Base-by-base conservation (phyloP, 257 asterid species). In the Lavandula angustifolia region DNA sequence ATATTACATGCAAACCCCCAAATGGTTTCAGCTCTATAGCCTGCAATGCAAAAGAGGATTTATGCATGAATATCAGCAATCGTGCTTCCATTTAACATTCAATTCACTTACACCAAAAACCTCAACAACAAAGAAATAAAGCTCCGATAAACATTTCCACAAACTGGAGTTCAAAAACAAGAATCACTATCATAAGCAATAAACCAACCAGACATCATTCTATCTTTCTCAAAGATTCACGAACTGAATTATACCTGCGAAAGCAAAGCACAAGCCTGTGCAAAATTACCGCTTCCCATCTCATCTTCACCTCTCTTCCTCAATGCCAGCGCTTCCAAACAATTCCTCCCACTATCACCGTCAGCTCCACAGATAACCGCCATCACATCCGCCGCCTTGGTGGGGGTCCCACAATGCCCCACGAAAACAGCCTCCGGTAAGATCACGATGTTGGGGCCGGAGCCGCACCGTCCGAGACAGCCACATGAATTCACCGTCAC, bases 251-350 rank as follows among this genome's bases (percentile, higher is more conserved):
- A 17, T 55, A 86, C 98, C 96, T 85, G 89, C 2, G 95, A 80
- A 44, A 89, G 95, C 27, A 89, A 81, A 63, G 43, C 34, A 62
- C 8, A 71, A 22, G 96, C 95, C 57, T 41, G 70, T 11, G 79
- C 66, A 61, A 81, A 79, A 77, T 87, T 77, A 41, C 80, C 87
- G 10, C 76, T 66, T 35, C 62, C 70, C 78, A 73, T 74, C 79
- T 83, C 92, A 64, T 87, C 84, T 61, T 84, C 95, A 34, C 87
- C 95, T 65, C 83, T 80, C 77, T 85, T 88, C 79, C 95, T 83
- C 87, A 92, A 83, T 1, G 91, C 92, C 76, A 92, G 71, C 14
- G 96, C 96, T 62, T 83, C 92, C 87, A 92, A 80, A 64, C 90
- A 82, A 68, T 53, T 74, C 61, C 27, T 62, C 64, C 54, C 64